These are phyloP conservation scores for Epichloe typhina DNA, from an alignment of 2,329 filamentous ascomycete genomes.

Conservation along the genomic window DNA sequence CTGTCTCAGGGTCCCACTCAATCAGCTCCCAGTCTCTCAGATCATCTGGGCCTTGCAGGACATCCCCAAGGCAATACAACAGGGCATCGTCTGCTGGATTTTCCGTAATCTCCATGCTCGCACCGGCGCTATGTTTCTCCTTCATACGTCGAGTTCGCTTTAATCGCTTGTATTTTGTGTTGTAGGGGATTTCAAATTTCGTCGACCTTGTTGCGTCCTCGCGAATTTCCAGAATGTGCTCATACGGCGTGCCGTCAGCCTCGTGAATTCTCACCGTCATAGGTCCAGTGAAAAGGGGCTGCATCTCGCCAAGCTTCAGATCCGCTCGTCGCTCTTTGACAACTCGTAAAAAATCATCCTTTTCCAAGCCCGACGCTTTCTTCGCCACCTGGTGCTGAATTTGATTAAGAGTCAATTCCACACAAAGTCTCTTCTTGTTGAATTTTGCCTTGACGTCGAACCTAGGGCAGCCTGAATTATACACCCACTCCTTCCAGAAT, in stretches of 20 bases:
- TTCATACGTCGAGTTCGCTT: conserved; percentile 78
- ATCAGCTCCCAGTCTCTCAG: conserved; percentile 69
- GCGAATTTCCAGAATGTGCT: conserved; percentile 93
- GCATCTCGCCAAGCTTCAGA: conserved; percentile 55
- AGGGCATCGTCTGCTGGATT: conserved; percentile 69
- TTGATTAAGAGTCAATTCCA: conserved; percentile 83
- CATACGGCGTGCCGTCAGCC: conserved; percentile 93
- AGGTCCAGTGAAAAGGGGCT: conserved; percentile 79
- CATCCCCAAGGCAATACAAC: conserved; percentile 84
- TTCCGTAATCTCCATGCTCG: conserved; percentile 46
- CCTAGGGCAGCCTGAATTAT: conserved; percentile 74
- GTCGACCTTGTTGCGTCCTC: conserved; percentile 61
- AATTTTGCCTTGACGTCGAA: conserved; percentile 82
- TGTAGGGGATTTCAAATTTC: conserved; percentile 93
- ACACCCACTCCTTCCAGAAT: conserved; percentile 91
- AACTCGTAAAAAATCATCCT: conserved; percentile 75
- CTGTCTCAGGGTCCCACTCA: conserved; percentile 83
- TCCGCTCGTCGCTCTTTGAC: conserved; percentile 65
- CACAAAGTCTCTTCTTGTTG: conserved; percentile 93
- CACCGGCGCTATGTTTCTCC: conserved; percentile 48
- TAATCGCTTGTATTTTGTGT: conserved; percentile 95
- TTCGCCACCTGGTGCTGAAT: conserved; percentile 39
- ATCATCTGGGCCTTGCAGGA: conserved; percentile 72
- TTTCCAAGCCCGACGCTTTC: conserved; percentile 40
- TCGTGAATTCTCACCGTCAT: conserved; percentile 98